Evolutionary conservation across 176 grass and related monocot species (phyloP).

Genomic region (Oryza nivara): DNA sequence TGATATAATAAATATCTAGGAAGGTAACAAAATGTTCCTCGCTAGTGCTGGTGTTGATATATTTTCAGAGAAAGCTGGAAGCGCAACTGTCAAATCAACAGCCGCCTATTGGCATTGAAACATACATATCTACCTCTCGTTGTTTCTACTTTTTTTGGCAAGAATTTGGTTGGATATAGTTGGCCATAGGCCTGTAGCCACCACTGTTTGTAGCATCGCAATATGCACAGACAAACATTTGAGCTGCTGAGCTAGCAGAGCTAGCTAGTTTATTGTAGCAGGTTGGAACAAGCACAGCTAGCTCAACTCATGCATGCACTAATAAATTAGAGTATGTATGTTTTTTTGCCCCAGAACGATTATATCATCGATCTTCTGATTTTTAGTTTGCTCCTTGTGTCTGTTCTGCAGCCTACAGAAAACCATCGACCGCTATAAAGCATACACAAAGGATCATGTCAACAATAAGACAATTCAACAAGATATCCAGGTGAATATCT

Average conservation of each 20-base stretch:
- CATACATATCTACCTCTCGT: no score
- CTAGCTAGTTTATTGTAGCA: not conserved
- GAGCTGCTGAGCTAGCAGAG: not conserved
- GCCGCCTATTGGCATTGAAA: no score
- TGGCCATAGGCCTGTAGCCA: no score
- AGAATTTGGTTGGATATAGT: no score
- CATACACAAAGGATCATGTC: constrained; percentile 46
- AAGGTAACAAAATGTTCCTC: not conserved
- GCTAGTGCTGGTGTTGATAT: not conserved
- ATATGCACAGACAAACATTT: not conserved
- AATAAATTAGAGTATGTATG: not conserved
- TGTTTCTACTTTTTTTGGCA: no score
- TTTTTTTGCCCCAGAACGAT: not conserved
- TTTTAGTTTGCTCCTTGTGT: constrained; percentile 16
- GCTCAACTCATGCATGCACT: constrained; percentile 9
- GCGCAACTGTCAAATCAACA: not conserved
- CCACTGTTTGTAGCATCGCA: no score
- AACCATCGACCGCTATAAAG: constrained; percentile 63
- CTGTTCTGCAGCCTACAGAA: constrained; percentile 52
- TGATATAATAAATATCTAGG: not conserved
- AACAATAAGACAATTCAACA: constrained; percentile 45
- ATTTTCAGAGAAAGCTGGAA: not conserved
- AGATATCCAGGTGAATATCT: constrained; percentile 53
- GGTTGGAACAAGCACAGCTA: not conserved
- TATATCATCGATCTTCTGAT: constrained; percentile 9